Evolutionary conservation across 1,139 yeast genomes (phyloP), one percentile per base, ranked within the genome.

Genomic region (Pichia sp.): DNA sequence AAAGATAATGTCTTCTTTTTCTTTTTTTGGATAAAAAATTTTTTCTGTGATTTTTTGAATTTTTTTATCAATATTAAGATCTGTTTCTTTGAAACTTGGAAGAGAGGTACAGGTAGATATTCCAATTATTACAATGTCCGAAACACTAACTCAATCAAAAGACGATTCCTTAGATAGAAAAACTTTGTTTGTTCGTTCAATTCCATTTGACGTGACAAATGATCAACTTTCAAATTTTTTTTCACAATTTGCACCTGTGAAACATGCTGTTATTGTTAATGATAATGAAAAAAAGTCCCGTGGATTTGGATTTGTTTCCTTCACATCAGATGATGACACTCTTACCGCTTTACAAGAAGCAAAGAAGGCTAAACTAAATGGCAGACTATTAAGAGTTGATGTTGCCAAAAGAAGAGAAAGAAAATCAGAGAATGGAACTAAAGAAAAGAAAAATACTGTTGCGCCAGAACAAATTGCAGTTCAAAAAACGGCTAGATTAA

Each of bases 271-370:
- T 38, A 76, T 91, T 38, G 98, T 93, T 20, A 83, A 72, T 35
- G 96, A 91, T 59, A 68, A 72, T 13, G 78, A 82, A 36, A 76
- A 83, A 37, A 68, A 76, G 37, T 85, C 95, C 5, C 75, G 93
- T 62, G 97, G 98, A 1, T 93, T 88, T 63, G 99, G 98, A 7
- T 93, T 93, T 62, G 98, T 88, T 15, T 82, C 95, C 35, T 91
- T 93, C 61, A 78, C 86, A 3, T 67, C 76, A 45, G 89, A 86
- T 49, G 95, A 86, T 38, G 98, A 93, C 60, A 85, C 96, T 0
- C 62, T 75, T 35, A 68, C 74, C 31, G 97, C 97, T 0, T 68
- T 88, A 49, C 76, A 70, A 11, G 76, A 79, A 49, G 68, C 89
- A n/a, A 61, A 61, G 42, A 81, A 74, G 57, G 57, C 69, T 37